Evolutionary conservation across 2,329 filamentous ascomycete genomes (phyloP).

Genomic region (Ophiocordyceps polyrhachis-furcata): DNA sequence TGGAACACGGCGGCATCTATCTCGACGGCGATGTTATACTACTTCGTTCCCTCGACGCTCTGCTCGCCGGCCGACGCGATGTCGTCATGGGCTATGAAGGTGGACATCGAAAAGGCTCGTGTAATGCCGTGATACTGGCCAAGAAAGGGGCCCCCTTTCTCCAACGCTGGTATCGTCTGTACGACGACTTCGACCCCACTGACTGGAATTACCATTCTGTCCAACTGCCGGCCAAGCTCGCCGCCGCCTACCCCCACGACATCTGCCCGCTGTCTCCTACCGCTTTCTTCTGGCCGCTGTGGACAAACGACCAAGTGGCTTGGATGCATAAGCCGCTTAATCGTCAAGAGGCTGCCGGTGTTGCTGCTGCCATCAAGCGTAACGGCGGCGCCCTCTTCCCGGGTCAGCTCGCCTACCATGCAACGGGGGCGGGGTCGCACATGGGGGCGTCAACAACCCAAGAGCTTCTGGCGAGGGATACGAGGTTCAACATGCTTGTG

Average conservation of each 20-base stretch:
- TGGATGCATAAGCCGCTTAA: constrained; percentile 1
- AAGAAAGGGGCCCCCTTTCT: neutral
- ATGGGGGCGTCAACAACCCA: neutral
- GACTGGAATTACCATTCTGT: constrained; percentile 1
- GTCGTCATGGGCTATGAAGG: neutral
- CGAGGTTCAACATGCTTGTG: constrained; percentile 1
- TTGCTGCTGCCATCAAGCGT: neutral
- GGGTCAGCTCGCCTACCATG: neutral
- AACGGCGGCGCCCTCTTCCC: neutral
- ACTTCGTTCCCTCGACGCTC: neutral
- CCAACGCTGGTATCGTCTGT: constrained; percentile 1
- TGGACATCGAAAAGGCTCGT: neutral
- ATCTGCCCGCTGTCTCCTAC: neutral
- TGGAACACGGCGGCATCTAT: neutral
- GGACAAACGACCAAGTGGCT: neutral
- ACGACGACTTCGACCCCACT: neutral
- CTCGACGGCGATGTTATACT: constrained; percentile 1
- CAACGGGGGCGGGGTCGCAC: neutral
- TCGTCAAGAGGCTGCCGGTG: neutral
- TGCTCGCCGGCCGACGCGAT: neutral
- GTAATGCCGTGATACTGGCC: constrained; percentile 1
- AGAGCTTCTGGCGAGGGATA: neutral
- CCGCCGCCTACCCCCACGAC: neutral
- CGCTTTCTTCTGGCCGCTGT: constrained; percentile 1
- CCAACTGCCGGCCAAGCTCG: neutral